A percentile compares a stretch with the other conserved stretches of the same genome.
phyloP scores from a whole-genome alignment of 139 green algal genomes.

The Micractinium conductrix region DNA sequence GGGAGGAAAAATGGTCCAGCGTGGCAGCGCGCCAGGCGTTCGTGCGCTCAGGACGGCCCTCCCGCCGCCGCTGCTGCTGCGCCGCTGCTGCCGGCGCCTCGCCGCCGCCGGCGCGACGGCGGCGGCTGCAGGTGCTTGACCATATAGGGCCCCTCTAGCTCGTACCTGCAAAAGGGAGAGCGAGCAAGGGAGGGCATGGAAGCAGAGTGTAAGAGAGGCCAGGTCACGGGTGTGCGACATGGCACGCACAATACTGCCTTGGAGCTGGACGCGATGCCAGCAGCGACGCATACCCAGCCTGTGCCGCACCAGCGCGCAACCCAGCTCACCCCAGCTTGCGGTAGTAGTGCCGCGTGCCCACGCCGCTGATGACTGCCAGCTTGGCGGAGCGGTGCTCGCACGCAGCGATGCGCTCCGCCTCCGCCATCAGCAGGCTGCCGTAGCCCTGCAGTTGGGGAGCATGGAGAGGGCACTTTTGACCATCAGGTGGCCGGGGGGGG shows the following conservation, averaged over 20 bases:
- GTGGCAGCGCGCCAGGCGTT: too few species aligned
- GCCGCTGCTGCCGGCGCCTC: neutral
- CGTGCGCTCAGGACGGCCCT: too few species aligned
- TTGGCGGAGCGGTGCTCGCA: constrained; percentile 89
- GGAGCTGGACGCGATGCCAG: neutral
- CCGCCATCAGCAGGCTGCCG: constrained; percentile 93
- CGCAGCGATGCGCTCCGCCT: constrained; percentile 91
- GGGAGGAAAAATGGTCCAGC: too few species aligned
- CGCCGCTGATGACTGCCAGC: constrained; percentile 96
- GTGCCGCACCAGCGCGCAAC: neutral
- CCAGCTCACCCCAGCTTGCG: constrained; percentile 65
- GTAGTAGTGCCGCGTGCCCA: constrained; percentile 99
- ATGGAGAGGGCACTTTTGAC: too few species aligned
- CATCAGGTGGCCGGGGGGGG: too few species aligned
- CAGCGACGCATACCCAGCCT: neutral
- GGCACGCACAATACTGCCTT: neutral
- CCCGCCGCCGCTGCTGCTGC: neutral
- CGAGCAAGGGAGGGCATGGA: neutral
- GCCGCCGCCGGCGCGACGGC: constrained; percentile 1
- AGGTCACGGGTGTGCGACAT: neutral
- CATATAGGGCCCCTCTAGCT: constrained; percentile 98
- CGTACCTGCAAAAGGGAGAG: constrained; percentile 63
- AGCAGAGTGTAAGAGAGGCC: too few species aligned
- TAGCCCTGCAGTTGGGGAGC: constrained; percentile 87
- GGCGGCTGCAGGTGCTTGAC: constrained; percentile 67